A percentile compares a stretch with the other conserved stretches of the same genome.
These are phyloP conservation scores for Fusarium heterosporum DNA, from an alignment of 2,329 filamentous ascomycete species.

Conservation along the genomic window DNA sequence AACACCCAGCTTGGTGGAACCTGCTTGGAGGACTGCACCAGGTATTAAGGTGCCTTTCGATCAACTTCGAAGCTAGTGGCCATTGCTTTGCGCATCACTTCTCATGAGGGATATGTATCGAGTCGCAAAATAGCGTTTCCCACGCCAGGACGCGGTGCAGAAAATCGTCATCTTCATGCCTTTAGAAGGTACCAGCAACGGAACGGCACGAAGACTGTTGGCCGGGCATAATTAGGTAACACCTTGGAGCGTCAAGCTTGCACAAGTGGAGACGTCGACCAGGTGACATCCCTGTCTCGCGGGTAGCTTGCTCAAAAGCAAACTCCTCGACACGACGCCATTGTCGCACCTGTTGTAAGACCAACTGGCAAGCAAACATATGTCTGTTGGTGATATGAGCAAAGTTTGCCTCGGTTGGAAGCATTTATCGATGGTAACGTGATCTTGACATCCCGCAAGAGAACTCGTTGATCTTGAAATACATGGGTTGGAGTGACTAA, in stretches of 20 bases:
- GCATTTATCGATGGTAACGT: conserved; percentile 42
- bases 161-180: not conserved
- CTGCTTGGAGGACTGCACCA: conserved; percentile 17
- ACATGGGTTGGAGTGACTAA: conserved; percentile 17
- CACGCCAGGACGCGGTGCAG: not conserved
- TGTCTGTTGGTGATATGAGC: conserved; percentile 4
- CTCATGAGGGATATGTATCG: not conserved
- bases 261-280: conserved; percentile 21
- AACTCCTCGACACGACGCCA: conserved; percentile 21
- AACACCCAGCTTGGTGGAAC: conserved; percentile 30
- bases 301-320: conserved; percentile 30
- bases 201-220: conserved; percentile 31
- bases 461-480: conserved; percentile 17
- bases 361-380: conserved; percentile 33
- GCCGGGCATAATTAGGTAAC: conserved; percentile 1
- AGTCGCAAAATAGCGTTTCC: not conserved
- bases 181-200: conserved; percentile 13
- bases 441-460: conserved; percentile 41
- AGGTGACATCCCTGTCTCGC: conserved; percentile 27
- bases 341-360: conserved; percentile 12
- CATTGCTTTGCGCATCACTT: conserved; percentile 1
- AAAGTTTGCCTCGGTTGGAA: conserved; percentile 13
- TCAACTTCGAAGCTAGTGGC: conserved; percentile 9
- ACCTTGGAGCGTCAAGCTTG: conserved; percentile 12
- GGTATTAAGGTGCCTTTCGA: conserved; percentile 1